phyloP scores from a whole-genome alignment of 441 rosid species.

The Pelargonium australe region DNA sequence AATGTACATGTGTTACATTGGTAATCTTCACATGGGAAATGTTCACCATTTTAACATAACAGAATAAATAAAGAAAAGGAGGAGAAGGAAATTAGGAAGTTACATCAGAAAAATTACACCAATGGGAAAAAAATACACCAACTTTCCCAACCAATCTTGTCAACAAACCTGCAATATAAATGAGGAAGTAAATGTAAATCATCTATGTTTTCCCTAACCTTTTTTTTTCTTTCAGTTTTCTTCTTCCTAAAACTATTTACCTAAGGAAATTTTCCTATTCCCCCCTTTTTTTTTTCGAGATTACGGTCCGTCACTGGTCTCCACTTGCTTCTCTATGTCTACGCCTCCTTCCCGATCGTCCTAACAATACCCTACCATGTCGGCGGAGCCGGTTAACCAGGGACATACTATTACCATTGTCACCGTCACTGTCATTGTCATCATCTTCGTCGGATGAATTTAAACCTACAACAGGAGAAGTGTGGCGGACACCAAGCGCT shows the following conservation, averaged over 20 bases:
- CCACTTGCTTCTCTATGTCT: constrained; percentile 16
- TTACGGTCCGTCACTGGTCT: constrained; percentile 6
- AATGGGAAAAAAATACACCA: neutral
- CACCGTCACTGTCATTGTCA: constrained; percentile 11
- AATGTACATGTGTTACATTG: neutral
- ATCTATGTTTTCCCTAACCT: neutral
- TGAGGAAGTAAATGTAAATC: neutral
- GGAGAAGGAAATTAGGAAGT: neutral
- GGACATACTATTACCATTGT: constrained; percentile 11
- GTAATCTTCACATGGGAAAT: neutral
- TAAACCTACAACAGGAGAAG: constrained; percentile 8
- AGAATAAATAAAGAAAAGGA: neutral
- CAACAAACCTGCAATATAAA: neutral
- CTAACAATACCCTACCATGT: constrained; percentile 20
- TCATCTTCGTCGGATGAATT: constrained; percentile 15
- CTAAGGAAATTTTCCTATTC: neutral
- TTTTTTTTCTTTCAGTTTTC: too few species aligned
- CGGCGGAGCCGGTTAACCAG: constrained; percentile 22
- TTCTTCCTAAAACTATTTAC: neutral
- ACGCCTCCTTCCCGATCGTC: constrained; percentile 22
- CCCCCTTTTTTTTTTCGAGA: neutral
- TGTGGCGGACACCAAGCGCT: constrained; percentile 3
- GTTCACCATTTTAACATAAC: constrained; percentile 3
- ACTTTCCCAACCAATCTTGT: neutral
- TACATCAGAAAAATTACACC: neutral